Base-by-base conservation (phyloP, 495 filamentous ascomycete species). In the Podospora australis region DNA sequence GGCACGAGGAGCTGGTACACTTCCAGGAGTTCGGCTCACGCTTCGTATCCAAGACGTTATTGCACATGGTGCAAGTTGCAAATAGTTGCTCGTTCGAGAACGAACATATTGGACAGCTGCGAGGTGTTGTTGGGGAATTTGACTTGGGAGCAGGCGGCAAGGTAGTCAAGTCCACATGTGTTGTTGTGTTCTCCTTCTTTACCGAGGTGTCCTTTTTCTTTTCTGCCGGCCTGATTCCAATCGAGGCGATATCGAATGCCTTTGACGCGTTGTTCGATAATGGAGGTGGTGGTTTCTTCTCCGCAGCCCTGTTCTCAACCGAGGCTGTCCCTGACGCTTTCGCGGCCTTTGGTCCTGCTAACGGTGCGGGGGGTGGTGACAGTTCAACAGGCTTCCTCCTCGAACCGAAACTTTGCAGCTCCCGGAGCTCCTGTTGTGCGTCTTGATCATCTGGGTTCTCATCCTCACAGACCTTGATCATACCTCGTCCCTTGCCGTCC, bases 391-490 rank as follows among this genome's bases (percentile, higher is more conserved):
- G 16, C 32, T 35, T 47, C 44, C 30, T 39, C 24, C 34, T 44
- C 14, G 24, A 24, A 6, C 56, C 45, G 25, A 62, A 62, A 6
- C 49, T 44, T 43, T 49, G 54, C 16, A 88, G 61, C 60, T 87
- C 83, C 19, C 70, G 62, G 56, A 84, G 67, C 62, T 89, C 86
- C 32, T 75, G 65, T 54, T 72, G 66, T 13, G 73, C 78, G 48
- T 84, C 77, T 14, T 73, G 68, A 43, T 80, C 75, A n/a, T 78
- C 66, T 14, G 68, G 66, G 44, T 86, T 77, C 52, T 86, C 84
- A 40, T 83, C 80, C 49, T 80, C 83, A 58, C 87, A 90, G 13
- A 90, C 77, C 49, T 79, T 82, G 50, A 88, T 65, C 72, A 88
- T 67, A 7, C 73, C 69, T 11, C 71, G 68, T 11, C 84, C 84